Base-by-base conservation (phyloP, 192 early-diverging fungal genomes). In the Rhizophlyctis rosea region DNA sequence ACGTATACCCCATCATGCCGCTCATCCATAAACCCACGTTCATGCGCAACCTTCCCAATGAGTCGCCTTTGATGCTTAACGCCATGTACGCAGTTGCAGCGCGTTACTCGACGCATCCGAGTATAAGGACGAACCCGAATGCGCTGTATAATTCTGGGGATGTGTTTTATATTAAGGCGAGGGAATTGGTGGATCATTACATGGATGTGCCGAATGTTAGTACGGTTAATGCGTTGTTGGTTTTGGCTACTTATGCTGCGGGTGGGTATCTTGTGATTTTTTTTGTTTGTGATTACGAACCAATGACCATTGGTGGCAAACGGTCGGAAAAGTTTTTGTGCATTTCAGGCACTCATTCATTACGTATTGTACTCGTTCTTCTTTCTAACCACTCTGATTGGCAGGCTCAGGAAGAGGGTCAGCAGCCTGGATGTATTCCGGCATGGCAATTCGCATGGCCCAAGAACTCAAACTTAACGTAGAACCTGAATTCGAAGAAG, bases 391-490 rank as follows among this genome's bases (percentile, higher is more conserved):
- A n/a, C n/a, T n/a, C n/a, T n/a, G n/a, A n/a, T n/a, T n/a, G n/a
- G n/a, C n/a, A n/a, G n/a, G n/a, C n/a, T n/a, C n/a, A n/a, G n/a
- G n/a, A n/a, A n/a, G n/a, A 65, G 75, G 70, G 9, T 72, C 74
- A 2, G 72, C 69, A 0, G 72, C 75, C 4, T 80, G 73, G 72
- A 74, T 80, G 72, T 78, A 80, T 50, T 72, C 73, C 4, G 75
- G 73, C 48, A 78, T 78, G 76, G 78, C 78, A 1, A 75, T 80
- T 21, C 33, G 75, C 16, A 78, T 78, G 72, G 63, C 77, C 7
- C 66, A 75, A 32, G 72, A 75, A 50, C 53, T 80, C 21, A 71
- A 69, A 36, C 69, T 75, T 1, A 72, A 71, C 60, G 50, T 62
- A 0, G 73, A 78, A 24, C 62, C 67, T 2, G 73, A 71, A 4